Conservation (phyloP, 2,329 filamentous ascomycete genomes). For the Incumbomyces delicatus region DNA sequence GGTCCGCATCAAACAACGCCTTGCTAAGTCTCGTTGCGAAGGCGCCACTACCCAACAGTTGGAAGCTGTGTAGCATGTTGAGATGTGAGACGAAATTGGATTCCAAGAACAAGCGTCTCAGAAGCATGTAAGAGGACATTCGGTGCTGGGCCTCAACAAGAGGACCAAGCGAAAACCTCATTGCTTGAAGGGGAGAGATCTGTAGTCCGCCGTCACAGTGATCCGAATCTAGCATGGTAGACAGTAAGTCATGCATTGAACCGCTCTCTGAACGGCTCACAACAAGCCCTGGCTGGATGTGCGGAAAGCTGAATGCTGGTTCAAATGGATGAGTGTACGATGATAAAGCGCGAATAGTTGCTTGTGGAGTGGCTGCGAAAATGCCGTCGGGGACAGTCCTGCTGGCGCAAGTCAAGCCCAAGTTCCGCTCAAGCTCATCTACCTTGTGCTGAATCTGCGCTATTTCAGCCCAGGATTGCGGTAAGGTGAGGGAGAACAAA, state of each 20-base stretch:
- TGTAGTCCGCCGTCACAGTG: constrained; percentile 1
- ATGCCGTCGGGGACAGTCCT: too few relatives aligned
- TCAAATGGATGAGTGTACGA: constrained; percentile 4
- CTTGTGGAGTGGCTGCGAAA: too few relatives aligned
- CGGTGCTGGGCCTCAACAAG: constrained; percentile 64
- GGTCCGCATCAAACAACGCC: constrained; percentile 73
- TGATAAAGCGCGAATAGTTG: not conserved
- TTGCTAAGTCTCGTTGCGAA: constrained; percentile 73
- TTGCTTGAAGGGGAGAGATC: constrained; percentile 15
- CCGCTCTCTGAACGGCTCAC: constrained; percentile 2
- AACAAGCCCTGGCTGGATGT: not conserved
- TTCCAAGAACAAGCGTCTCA: constrained; percentile 64
- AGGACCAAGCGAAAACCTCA: constrained; percentile 63
- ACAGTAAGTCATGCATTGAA: constrained; percentile 7
- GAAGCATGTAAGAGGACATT: constrained; percentile 65
- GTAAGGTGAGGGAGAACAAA: not conserved
- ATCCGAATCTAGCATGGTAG: constrained; percentile 4
- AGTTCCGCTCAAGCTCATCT: not conserved
- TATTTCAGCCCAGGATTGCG: not conserved
- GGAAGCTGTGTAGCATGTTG: constrained; percentile 65
- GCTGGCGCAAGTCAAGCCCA: too few relatives aligned
- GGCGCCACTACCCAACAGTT: constrained; percentile 73
- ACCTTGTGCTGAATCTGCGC: not conserved
- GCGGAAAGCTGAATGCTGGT: constrained; percentile 8
- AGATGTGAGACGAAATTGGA: constrained; percentile 66